A percentile compares a stretch with the other conserved stretches of the same genome.
Evolutionary conservation across 2,329 filamentous ascomycete species (phyloP).

Genomic region (Pseudocercospora pini-densiflorae): DNA sequence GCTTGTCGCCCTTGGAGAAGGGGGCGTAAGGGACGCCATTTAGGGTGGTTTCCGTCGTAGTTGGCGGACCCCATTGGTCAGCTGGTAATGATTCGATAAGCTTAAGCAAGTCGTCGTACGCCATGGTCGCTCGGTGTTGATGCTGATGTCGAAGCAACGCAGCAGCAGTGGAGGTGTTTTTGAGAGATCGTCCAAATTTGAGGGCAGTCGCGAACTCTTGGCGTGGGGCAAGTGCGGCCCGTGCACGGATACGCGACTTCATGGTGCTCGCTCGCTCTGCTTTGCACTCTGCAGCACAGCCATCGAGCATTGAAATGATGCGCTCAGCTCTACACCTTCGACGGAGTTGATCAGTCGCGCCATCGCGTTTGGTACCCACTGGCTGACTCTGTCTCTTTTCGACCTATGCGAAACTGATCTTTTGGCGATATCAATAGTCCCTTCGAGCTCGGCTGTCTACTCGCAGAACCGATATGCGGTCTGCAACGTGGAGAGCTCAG

Average conservation of each 20-base stretch:
- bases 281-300: no score
- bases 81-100: slow-evolving; percentile 52
- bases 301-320: no score
- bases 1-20: slow-evolving; percentile 98
- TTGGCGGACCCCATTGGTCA: slow-evolving; percentile 77
- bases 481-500: no score
- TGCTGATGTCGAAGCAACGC: neutral
- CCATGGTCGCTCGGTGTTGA: slow-evolving; percentile 40
- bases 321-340: no score
- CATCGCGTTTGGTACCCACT: no score
- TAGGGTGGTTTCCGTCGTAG: slow-evolving; percentile 83
- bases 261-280: neutral
- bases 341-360: no score
- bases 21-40: slow-evolving; percentile 96
- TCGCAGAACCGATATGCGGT: no score
- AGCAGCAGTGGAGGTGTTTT: neutral
- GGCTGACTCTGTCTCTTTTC: no score
- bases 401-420: no score
- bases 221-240: neutral
- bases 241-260: neutral
- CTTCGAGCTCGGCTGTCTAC: no score
- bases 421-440: no score
- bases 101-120: slow-evolving; percentile 52
- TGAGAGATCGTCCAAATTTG: neutral
- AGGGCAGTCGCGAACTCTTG: neutral